phyloP scores from a whole-genome alignment of 306 rosid species.

The Casuarina equisetifolia region DNA sequence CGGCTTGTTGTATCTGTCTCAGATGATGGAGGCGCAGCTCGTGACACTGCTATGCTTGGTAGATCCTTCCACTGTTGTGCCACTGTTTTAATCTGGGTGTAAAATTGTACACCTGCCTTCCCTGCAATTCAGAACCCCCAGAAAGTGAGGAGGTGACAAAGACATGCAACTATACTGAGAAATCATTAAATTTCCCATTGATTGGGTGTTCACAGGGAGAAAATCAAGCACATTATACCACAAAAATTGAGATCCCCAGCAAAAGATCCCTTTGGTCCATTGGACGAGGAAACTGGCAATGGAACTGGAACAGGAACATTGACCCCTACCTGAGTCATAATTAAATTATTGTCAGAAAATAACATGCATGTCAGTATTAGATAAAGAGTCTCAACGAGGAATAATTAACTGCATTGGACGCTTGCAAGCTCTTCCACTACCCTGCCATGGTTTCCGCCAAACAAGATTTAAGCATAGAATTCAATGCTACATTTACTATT shows the following conservation, averaged over 20 bases:
- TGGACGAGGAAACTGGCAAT: constrained; percentile 49
- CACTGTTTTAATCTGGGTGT: constrained; percentile 62
- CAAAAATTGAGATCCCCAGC: constrained; percentile 42
- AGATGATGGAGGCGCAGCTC: constrained; percentile 34
- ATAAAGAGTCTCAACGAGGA: neutral
- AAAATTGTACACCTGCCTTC: constrained; percentile 59
- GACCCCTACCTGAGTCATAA: constrained; percentile 61
- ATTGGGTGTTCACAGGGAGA: neutral
- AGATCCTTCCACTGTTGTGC: constrained; percentile 67
- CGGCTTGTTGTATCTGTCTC: constrained; percentile 32
- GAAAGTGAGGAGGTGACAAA: neutral
- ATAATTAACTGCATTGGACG: constrained; percentile 3
- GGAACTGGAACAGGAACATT: constrained; percentile 57
- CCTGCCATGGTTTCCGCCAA: neutral
- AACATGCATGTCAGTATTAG: neutral
- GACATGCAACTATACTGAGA: constrained; percentile 6
- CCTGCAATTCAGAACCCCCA: constrained; percentile 38
- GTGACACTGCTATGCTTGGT: constrained; percentile 32
- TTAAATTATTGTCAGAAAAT: constrained; percentile 12
- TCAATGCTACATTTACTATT: neutral
- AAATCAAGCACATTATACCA: constrained; percentile 27
- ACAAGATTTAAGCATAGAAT: neutral
- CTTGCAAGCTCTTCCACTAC: neutral
- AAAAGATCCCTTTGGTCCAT: constrained; percentile 44
- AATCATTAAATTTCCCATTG: neutral